Base-by-base conservation (phyloP, 2,329 filamentous ascomycete species). In the Phaeosphaeriaceae sp. region DNA sequence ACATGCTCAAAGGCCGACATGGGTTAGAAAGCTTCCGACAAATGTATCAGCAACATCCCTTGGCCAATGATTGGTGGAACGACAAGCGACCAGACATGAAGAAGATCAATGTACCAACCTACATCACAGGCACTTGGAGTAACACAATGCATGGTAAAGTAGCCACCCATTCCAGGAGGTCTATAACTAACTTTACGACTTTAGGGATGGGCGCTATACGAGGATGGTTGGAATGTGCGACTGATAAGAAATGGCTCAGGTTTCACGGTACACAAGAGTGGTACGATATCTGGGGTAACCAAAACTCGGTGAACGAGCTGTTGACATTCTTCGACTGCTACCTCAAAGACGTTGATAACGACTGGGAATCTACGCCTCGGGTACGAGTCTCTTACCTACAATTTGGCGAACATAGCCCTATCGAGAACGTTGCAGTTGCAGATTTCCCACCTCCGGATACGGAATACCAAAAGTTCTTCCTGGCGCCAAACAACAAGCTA, bases 301-400 rank as follows among this genome's bases (percentile, higher is more conserved):
- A 41, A 10, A 51, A 49, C 20, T 49, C 59, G 17, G 58, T 59
- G 13, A 57, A 66, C 9, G 62, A 69, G 6, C 54, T 69, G 7
- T 47, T 53, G 1, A 27, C 33, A 22, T 85, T 83, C 68, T 84
- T 84, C 56, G 82, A 84, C 55, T 69, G 66, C 2, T 85, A 80
- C 54, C 70, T 83, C 13, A 81, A 80, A 21, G 77, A 72, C 0
- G 69, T 73, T 0, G 59, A 80, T 1, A 85, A 84, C 51, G 80
- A 67, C 15, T 84, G 81, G 81, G 79, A 83, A 53, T 71, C 76
- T 36, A 84, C 82, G 0, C 82, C 82, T 0, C 72, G 71, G 27
- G 79, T 84, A 2, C 76, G 82, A 9, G 79, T 76, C 71, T 72
- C 79, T 0, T 69, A 76, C 0, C 67, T 83, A 7, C 56, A 48